These are phyloP conservation scores for Auricularia sp. DNA, from an alignment of 768 basidiomycete species.

Conservation along the genomic window DNA sequence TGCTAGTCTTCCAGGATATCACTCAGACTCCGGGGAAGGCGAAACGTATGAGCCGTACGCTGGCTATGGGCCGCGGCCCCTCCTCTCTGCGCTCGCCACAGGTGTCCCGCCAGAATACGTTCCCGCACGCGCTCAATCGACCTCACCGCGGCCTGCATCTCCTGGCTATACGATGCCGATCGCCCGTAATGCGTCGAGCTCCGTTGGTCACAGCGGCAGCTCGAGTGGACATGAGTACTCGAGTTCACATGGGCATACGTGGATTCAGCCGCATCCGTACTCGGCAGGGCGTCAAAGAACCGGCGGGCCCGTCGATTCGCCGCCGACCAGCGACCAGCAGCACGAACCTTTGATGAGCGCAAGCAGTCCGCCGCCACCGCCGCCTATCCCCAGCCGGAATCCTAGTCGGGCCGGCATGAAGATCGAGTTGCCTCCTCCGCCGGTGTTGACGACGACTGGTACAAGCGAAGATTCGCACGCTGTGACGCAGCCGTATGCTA, in stretches of 20 bases:
- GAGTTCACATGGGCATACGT: background rate
- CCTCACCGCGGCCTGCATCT: background rate
- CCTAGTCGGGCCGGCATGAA: background rate
- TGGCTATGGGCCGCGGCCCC: background rate
- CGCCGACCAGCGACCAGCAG: background rate
- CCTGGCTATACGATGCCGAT: background rate
- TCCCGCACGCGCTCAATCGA: background rate
- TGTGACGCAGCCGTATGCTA: background rate
- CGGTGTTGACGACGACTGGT: background rate
- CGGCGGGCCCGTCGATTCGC: background rate
- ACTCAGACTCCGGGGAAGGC: background rate
- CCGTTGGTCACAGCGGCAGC: background rate
- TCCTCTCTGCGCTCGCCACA: background rate
- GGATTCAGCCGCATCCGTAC: background rate
- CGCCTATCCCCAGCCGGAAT: background rate
- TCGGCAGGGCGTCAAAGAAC: background rate
- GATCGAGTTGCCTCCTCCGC: background rate
- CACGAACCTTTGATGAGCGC: background rate
- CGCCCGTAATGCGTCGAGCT: background rate
- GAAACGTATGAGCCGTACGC: background rate
- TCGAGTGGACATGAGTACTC: background rate
- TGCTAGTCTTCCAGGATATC: background rate
- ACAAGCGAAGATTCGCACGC: background rate
- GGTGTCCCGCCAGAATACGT: background rate
- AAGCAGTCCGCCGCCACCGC: background rate